Conservation (phyloP, 495 filamentous ascomycete species). For the Trichocladium antarcticum region DNA sequence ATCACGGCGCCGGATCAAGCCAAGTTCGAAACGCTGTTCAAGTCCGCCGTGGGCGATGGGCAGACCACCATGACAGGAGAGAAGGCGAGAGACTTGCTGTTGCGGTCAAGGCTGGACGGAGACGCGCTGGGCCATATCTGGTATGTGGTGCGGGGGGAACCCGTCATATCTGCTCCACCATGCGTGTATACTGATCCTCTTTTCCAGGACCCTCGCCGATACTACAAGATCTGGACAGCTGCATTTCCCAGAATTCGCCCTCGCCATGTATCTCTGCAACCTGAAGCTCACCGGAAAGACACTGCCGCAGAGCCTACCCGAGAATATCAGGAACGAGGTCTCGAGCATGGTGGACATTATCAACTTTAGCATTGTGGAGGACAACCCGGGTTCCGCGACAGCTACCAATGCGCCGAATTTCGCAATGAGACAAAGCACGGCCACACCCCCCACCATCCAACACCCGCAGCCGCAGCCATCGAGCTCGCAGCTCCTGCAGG, state of each 20-base stretch:
- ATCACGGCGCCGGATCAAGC: conserved; percentile 92
- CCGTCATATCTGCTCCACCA: background rate
- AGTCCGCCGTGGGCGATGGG: conserved; percentile 78
- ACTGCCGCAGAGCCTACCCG: conserved; percentile 63
- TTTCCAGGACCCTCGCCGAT: conserved; percentile 74
- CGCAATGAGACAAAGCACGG: conserved; percentile 49
- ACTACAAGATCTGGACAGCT: conserved; percentile 94
- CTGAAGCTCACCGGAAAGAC: conserved; percentile 77
- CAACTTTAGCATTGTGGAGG: conserved; percentile 83
- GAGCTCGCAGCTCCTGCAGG: conserved; percentile 61
- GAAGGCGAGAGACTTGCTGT: conserved; percentile 74
- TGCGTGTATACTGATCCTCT: background rate
- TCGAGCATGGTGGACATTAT: conserved; percentile 99
- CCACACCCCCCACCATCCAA: conserved; percentile 61
- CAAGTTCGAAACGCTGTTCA: conserved; percentile 97
- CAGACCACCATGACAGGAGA: conserved; percentile 82
- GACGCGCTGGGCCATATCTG: conserved; percentile 79
- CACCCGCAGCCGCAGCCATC: conserved; percentile 76
- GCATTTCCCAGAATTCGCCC: conserved; percentile 93
- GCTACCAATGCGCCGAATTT: conserved; percentile 73
- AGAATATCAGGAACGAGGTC: conserved; percentile 87
- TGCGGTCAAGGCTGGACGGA: conserved; percentile 78
- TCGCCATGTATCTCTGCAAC: conserved; percentile 99
- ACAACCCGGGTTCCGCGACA: conserved; percentile 37
- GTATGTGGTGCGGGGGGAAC: conserved; percentile 32